phyloP scores from a whole-genome alignment of 129 eudicot genomes.

The Logfia minima region DNA sequence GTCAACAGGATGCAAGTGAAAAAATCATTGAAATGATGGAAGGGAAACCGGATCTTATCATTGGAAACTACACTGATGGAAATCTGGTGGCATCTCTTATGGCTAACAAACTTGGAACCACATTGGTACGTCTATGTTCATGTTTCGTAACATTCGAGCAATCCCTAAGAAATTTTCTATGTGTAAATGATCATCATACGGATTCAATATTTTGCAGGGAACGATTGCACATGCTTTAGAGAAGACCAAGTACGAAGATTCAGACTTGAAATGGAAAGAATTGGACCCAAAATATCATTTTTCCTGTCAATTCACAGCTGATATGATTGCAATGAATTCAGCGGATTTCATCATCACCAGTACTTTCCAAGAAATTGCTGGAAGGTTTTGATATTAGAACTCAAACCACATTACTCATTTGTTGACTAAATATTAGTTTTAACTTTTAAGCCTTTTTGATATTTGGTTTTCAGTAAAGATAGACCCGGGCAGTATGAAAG shows the following conservation, averaged over 20 bases:
- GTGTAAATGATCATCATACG: neutral
- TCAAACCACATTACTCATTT: neutral
- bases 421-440: neutral
- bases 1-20: conserved; percentile 65
- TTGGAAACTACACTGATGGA: conserved; percentile 97
- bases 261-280: conserved; percentile 87
- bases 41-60: conserved; percentile 90
- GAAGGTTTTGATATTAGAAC: conserved; percentile 60
- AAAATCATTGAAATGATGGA: conserved; percentile 81
- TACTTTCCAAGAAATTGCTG: conserved; percentile 97
- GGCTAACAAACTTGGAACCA: conserved; percentile 87
- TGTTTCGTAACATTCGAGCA: neutral
- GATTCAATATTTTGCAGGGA: conserved; percentile 45
- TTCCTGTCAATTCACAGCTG: conserved; percentile 96
- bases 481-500: conserved; percentile 99
- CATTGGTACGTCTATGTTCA: conserved; percentile 55
- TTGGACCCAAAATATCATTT: conserved; percentile 88
- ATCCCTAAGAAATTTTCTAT: neutral
- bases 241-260: conserved; percentile 99
- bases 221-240: conserved; percentile 98
- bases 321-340: conserved; percentile 86
- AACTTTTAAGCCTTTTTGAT: conserved; percentile 17
- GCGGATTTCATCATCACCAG: conserved; percentile 98
- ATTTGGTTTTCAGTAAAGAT: conserved; percentile 68
- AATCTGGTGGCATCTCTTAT: conserved; percentile 89